Evolutionary conservation across 2,329 filamentous ascomycete genomes (phyloP), one percentile per base, ranked within the genome.

Genomic region (Fusarium azukiicola): DNA sequence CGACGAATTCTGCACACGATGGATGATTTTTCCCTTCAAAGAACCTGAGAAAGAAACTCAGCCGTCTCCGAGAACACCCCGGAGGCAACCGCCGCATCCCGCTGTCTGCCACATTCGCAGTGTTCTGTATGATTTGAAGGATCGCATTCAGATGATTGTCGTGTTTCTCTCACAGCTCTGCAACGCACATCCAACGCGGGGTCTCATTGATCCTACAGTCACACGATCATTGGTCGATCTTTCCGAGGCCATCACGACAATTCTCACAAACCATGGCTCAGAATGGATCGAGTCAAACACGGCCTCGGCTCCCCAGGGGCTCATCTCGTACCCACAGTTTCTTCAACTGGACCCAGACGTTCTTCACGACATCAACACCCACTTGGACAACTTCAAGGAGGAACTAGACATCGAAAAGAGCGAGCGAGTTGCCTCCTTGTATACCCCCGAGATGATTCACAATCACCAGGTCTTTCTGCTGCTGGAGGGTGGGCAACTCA

Each of bases 251-350:
- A 78, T 82, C 6, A 73, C 81, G 1, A 81, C 47, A 2, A 79
- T 73, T 2, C 67, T 84, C 7, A 83, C 79, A 3, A 84, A 84
- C 27, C 74, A 84, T n/a, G 77, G 74, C 0, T 77, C 79, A 0
- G 82, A 84, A 8, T 84, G 82, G 82, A 76, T 83, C 9, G 82
- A 84, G 3, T 78, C 76, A 5, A 75, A 76, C 7, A 58, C 71
- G 1, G 17, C 1, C 7, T 16, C 32, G 14, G 6, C n/a, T 1
- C 46, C 61, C 2, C 32, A 67, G 3, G 63, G 11, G 4, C 36
- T 49, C 6, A 78, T 82, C 4, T 66, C 80, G 0, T 82, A 82
- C 12, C 44, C 75, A 0, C 74, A 81, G 12, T 83, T 81, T 8
- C 1, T 79, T 5, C 64, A 68, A 0, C 27, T 83, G 0, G 80